Conservation (phyloP, 495 filamentous ascomycete species). For the Talaromyces proteolyticus region DNA sequence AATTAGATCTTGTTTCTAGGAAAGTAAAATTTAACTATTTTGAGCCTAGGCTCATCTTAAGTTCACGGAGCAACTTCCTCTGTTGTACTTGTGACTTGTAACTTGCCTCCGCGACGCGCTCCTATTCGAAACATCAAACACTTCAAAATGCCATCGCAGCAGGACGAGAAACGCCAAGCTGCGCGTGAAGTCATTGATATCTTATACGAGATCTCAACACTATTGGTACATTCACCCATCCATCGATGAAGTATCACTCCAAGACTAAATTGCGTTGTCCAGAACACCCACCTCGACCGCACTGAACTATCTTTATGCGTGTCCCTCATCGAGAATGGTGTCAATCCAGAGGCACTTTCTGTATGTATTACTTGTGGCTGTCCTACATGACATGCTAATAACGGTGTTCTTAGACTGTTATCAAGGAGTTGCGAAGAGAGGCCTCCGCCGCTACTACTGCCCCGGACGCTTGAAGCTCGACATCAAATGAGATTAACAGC, state of each 20-base stretch:
- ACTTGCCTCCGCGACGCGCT: no score
- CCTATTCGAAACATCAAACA: neutral
- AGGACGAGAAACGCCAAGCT: conserved; percentile 72
- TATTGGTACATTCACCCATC: conserved; percentile 55
- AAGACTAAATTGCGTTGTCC: neutral
- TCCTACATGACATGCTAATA: neutral
- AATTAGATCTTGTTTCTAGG: no score
- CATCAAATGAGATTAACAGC: no score
- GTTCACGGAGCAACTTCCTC: no score
- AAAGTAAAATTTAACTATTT: no score
- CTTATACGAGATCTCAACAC: conserved; percentile 84
- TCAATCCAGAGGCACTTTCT: conserved; percentile 82
- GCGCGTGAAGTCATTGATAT: conserved; percentile 97
- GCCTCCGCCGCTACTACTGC: conserved; percentile 19
- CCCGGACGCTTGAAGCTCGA: neutral
- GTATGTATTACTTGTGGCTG: neutral
- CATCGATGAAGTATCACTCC: neutral
- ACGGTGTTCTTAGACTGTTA: conserved; percentile 48
- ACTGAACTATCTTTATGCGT: conserved; percentile 90
- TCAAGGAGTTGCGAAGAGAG: conserved; percentile 67
- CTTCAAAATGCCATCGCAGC: conserved; percentile 29
- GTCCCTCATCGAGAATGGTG: conserved; percentile 93
- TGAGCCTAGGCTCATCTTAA: no score
- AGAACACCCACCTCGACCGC: conserved; percentile 92
- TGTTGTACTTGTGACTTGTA: no score